Conservation (phyloP, 495 filamentous ascomycete species). For the Aspergillus sclerotiicarbonarius region DNA sequence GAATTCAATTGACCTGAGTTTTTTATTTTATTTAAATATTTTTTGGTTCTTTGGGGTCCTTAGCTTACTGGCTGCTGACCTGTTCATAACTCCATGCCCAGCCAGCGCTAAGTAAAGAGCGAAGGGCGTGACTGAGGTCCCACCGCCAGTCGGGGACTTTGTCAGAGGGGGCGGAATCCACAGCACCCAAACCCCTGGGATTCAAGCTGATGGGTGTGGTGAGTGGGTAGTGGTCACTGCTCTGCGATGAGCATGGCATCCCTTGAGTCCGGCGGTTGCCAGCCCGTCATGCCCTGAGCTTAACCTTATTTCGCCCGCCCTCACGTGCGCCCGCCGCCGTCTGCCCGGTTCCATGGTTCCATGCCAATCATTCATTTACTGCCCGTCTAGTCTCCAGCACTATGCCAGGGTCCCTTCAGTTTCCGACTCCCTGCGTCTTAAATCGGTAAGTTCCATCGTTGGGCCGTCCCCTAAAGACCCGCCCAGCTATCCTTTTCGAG, state of each 20-base stretch:
- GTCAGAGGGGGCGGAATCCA: neutral
- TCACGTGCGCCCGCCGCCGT: neutral
- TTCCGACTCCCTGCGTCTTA: neutral
- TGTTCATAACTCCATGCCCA: neutral
- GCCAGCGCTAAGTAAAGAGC: neutral
- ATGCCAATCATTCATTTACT: constrained; percentile 1
- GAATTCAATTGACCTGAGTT: neutral
- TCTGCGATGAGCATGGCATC: neutral
- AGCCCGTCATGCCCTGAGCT: constrained; percentile 18
- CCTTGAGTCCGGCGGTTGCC: neutral
- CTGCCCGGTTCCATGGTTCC: constrained; percentile 25
- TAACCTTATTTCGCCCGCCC: constrained; percentile 25
- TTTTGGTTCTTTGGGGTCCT: neutral
- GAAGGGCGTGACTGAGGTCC: too few relatives aligned
- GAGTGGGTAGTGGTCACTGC: neutral
- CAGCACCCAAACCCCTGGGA: constrained; percentile 2
- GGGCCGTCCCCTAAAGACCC: too few relatives aligned
- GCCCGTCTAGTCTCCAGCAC: neutral
- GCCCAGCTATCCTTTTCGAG: too few relatives aligned
- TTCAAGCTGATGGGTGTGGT: neutral
- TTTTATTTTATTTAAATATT: neutral
- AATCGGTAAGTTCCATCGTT: too few relatives aligned
- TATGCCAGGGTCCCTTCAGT: neutral
- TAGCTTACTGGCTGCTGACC: neutral
- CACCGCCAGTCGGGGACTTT: too few relatives aligned